phyloP scores from a whole-genome alignment of 2,329 filamentous ascomycete species.

The Botryotinia globosa region DNA sequence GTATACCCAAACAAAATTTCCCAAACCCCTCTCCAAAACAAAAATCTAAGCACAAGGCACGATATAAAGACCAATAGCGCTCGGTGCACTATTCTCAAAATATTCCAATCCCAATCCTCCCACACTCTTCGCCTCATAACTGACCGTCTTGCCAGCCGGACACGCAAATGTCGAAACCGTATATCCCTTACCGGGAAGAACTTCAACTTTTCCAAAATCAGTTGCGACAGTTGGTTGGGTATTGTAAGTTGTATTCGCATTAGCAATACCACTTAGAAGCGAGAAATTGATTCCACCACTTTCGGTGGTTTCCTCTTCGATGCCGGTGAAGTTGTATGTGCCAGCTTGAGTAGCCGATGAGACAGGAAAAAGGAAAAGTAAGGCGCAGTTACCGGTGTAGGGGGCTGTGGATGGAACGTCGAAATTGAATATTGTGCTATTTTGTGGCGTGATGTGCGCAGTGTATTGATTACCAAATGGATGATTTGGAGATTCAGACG shows the following conservation, averaged over 20 bases:
- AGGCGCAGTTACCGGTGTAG: slow-evolving; percentile 51
- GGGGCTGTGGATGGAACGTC: slow-evolving; percentile 50
- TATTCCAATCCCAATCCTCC: slow-evolving; percentile 54
- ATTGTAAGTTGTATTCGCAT: slow-evolving; percentile 50
- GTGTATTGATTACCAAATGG: slow-evolving; percentile 54
- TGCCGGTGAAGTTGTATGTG: slow-evolving; percentile 52
- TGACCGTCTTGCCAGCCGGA: slow-evolving; percentile 50
- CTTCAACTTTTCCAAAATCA: slow-evolving; percentile 44
- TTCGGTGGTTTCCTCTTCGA: slow-evolving; percentile 47
- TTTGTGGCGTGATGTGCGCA: slow-evolving; percentile 48
- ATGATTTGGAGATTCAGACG: slow-evolving; percentile 51
- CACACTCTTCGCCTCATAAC: slow-evolving; percentile 50
- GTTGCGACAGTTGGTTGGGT: slow-evolving; percentile 48
- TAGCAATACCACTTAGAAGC: slow-evolving; percentile 46
- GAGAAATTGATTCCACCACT: slow-evolving; percentile 41
- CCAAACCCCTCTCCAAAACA: neutral
- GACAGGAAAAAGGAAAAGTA: slow-evolving; percentile 63
- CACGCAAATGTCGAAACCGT: slow-evolving; percentile 54
- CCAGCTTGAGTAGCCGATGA: slow-evolving; percentile 45
- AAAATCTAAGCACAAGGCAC: slow-evolving; percentile 20
- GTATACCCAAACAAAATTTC: neutral
- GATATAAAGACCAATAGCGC: slow-evolving; percentile 44
- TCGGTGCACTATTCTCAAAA: slow-evolving; percentile 62
- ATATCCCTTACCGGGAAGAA: slow-evolving; percentile 55
- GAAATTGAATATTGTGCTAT: slow-evolving; percentile 63